phyloP scores from a whole-genome alignment of 2,329 filamentous ascomycete genomes.

The Aspergillus amoenus region DNA sequence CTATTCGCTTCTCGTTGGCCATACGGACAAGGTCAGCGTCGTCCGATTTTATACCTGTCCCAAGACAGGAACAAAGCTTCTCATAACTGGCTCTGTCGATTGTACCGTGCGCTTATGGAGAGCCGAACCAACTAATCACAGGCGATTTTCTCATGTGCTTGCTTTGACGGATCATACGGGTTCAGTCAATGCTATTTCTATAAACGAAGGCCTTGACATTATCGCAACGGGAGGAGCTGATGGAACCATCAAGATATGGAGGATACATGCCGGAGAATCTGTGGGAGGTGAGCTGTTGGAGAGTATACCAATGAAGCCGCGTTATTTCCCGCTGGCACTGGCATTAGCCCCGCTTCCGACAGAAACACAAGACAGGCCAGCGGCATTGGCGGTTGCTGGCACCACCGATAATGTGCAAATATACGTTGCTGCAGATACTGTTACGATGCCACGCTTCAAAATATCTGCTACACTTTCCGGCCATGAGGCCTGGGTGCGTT shows the following conservation, averaged over 20 bases:
- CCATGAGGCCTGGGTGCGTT: constrained; percentile 93
- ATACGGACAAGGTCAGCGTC: constrained; percentile 77
- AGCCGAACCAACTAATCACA: constrained; percentile 21
- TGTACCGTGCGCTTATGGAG: constrained; percentile 68
- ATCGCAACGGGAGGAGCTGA: constrained; percentile 64
- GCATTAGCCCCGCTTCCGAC: constrained; percentile 64
- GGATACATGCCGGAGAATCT: constrained; percentile 45
- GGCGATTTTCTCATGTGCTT: constrained; percentile 43
- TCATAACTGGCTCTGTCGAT: constrained; percentile 82
- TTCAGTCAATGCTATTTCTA: constrained; percentile 66
- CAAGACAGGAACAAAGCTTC: constrained; percentile 51
- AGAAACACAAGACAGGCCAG: constrained; percentile 44
- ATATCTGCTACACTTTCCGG: constrained; percentile 76
- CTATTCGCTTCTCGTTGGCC: constrained; percentile 67
- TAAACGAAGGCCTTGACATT: constrained; percentile 45
- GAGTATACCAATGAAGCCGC: constrained; percentile 70
- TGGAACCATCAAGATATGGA: constrained; percentile 67
- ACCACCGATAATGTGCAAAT: constrained; percentile 82
- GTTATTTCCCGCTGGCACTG: constrained; percentile 77
- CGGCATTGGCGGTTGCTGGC: constrained; percentile 79
- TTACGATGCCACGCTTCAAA: constrained; percentile 55
- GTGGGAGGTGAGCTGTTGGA: constrained; percentile 57
- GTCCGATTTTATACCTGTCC: constrained; percentile 70
- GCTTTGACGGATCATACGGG: constrained; percentile 67
- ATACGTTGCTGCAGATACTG: constrained; percentile 58